Evolutionary conservation across 257 asterid species (phyloP), one percentile per base, ranked within the genome.

Genomic region (Capsicum rhomboideum): DNA sequence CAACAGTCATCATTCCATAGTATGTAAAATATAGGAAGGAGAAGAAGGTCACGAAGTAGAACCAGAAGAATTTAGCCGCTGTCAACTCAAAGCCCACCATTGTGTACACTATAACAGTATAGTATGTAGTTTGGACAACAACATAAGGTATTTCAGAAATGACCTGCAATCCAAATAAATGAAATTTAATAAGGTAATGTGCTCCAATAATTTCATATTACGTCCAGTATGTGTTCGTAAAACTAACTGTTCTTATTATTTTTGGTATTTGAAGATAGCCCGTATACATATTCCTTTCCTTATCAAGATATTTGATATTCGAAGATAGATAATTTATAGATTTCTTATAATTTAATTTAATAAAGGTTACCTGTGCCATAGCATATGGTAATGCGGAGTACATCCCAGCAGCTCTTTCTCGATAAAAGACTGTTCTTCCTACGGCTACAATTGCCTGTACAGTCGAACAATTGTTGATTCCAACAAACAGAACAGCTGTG

Each of bases 311-410:
- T 17, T 29, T 54, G 72, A 59, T 23, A 5, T 46, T 61, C 8
- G 49, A 28, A 26, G 17, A 49, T 53, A 10, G 21, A 54, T 44
- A 50, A 13, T 9, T 28, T 11, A 49, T 20, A 11, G 17, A 46
- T 37, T 52, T 26, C 16, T 55, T 58, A 31, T 16, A 26, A 14
- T 44, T 23, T 6, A 44, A 16, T 50, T 20, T 46, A 58, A 29
- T 53, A 49, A 54, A 54, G 21, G 83, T 50, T 72, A 20, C 98
- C 92, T 95, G 97, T 79, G 97, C 91, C 87, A 94, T 81, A 79
- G 97, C 99, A 87, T 95, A 95, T 52, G 99, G 97, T 56, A 95
- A 83, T 59, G 97, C 93, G 3, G 98, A 91, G 91, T 95, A 95
- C 18, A 95, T 92, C 23, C 97, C 98, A 10, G 93, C 98, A 13